These are phyloP conservation scores for Venturia asperata DNA, from an alignment of 2,329 filamentous ascomycete genomes.

Conservation along the genomic window DNA sequence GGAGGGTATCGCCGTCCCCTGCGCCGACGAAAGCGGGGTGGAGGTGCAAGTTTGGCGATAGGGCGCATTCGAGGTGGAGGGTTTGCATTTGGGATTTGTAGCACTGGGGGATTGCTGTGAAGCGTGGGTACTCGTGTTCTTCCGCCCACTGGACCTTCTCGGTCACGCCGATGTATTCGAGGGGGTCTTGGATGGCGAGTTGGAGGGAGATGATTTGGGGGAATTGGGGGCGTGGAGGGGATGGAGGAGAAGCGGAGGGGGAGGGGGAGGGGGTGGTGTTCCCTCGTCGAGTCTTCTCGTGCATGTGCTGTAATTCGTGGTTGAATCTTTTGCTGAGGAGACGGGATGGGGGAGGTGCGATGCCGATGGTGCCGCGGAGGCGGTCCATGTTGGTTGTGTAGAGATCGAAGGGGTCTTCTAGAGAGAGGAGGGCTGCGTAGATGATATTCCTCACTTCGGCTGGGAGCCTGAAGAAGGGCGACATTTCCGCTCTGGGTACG, in stretches of 20 bases:
- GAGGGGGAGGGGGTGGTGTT: neutral
- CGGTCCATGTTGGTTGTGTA: neutral
- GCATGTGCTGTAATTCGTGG: neutral
- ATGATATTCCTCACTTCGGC: neutral
- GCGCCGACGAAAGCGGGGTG: too few relatives aligned
- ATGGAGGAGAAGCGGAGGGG: neutral
- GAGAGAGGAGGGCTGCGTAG: neutral
- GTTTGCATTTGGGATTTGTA: neutral
- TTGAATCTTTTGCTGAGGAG: neutral
- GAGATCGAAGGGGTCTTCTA: neutral
- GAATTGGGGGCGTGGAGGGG: neutral
- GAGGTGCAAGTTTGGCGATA: neutral
- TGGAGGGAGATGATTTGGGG: neutral
- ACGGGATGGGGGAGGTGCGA: neutral
- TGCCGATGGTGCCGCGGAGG: neutral
- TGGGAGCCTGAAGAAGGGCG: neutral
- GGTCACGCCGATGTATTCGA: neutral
- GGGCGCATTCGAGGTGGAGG: neutral
- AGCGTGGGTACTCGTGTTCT: neutral
- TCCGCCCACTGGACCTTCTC: neutral
- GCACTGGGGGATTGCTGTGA: neutral
- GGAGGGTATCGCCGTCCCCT: too few relatives aligned
- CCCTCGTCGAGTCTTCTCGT: neutral
- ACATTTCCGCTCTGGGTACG: neutral
- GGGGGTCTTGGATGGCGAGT: neutral